Evolutionary conservation across 2,329 filamentous ascomycete genomes (phyloP).

Genomic region (Arthroderma sp.): DNA sequence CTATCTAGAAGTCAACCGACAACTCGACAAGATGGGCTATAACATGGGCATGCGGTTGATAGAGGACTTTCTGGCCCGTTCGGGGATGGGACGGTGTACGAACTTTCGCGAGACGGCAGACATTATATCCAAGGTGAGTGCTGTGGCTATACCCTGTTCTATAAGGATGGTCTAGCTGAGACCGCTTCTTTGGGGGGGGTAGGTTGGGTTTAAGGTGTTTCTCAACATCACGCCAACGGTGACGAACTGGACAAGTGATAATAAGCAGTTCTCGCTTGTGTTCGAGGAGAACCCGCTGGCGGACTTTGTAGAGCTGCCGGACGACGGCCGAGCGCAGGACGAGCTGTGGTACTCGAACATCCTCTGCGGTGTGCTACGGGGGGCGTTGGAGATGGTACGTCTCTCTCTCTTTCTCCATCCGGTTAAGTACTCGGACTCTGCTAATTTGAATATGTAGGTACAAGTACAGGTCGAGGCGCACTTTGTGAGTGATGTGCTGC

Average conservation of each 20-base stretch:
- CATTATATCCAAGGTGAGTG: conserved; percentile 65
- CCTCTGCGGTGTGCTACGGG: conserved; percentile 80
- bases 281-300: conserved; percentile 96
- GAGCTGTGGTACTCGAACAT: conserved; percentile 99
- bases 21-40: conserved; percentile 98
- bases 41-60: conserved; percentile 94
- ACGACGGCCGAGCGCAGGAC: conserved; percentile 89
- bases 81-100: conserved; percentile 72
- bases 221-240: conserved; percentile 89
- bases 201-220: conserved; percentile 99
- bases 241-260: conserved; percentile 91
- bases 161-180: neutral
- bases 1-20: conserved; percentile 91
- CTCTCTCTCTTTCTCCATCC: too few relatives aligned
- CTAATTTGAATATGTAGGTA: conserved; percentile 36
- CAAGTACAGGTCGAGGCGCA: conserved; percentile 98
- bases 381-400: conserved; percentile 93
- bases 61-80: conserved; percentile 95
- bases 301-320: conserved; percentile 93
- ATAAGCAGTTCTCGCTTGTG: conserved; percentile 88
- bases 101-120: conserved; percentile 96
- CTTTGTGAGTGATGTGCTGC: conserved; percentile 85
- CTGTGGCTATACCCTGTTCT: neutral
- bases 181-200: neutral
- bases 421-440: neutral